These are phyloP conservation scores for Apiospora aurea DNA, from an alignment of 2,329 filamentous ascomycete species.

Conservation along the genomic window DNA sequence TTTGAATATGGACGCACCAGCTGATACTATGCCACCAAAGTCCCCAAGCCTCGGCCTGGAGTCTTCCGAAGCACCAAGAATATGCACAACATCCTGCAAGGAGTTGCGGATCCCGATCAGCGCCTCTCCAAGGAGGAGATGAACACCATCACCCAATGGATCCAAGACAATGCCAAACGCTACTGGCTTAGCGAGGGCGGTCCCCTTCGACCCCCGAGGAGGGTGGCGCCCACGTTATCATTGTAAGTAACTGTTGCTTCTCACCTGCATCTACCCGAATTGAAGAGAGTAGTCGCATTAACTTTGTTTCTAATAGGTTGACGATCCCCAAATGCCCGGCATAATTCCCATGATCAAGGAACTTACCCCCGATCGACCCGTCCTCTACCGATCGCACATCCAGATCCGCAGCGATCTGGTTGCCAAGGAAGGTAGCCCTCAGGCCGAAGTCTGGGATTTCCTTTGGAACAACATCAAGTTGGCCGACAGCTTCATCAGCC, in stretches of 20 bases:
- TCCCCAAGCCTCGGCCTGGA: slow-evolving; percentile 80
- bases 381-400: slow-evolving; percentile 84
- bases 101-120: slow-evolving; percentile 71
- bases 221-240: slow-evolving; percentile 78
- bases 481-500: slow-evolving; percentile 82
- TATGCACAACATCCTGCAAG: slow-evolving; percentile 88
- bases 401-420: slow-evolving; percentile 80
- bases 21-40: background rate
- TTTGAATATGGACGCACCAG: no score
- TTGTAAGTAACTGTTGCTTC: slow-evolving; percentile 52
- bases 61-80: slow-evolving; percentile 87
- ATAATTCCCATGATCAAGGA: slow-evolving; percentile 79
- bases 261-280: background rate
- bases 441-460: slow-evolving; percentile 77
- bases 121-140: slow-evolving; percentile 70
- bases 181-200: slow-evolving; percentile 77
- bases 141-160: slow-evolving; percentile 72
- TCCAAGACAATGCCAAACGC: slow-evolving; percentile 73
- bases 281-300: background rate
- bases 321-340: slow-evolving; percentile 85
- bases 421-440: slow-evolving; percentile 66
- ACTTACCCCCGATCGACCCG: slow-evolving; percentile 73
- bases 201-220: slow-evolving; percentile 69
- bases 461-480: slow-evolving; percentile 75
- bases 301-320: slow-evolving; percentile 56